A percentile compares a stretch with the other conserved stretches of the same genome.
These are phyloP conservation scores for Hypericum perforatum DNA, from an alignment of 345 rosid species.

Conservation along the genomic window DNA sequence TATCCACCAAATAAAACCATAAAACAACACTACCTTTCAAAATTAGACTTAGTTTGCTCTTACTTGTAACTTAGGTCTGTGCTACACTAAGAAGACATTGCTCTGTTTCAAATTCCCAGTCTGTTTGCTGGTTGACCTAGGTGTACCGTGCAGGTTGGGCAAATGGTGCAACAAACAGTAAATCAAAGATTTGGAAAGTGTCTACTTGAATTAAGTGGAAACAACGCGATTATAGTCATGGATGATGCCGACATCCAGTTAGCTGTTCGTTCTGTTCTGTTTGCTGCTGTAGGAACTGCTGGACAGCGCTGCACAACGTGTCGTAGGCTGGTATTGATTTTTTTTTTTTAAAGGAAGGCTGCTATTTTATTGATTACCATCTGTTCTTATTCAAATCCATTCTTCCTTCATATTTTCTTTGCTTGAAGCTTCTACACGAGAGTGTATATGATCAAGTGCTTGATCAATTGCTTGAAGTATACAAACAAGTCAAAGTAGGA, in stretches of 20 bases:
- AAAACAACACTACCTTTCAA: no score
- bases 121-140: background rate
- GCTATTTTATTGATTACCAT: background rate
- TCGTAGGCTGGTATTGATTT: constrained; percentile 68
- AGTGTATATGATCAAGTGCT: constrained; percentile 58
- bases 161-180: constrained; percentile 69
- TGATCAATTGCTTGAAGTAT: constrained; percentile 58
- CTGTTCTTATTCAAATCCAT: background rate
- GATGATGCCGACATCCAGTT: constrained; percentile 79
- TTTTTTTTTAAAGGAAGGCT: background rate
- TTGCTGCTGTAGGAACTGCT: constrained; percentile 98
- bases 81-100: background rate
- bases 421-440: constrained; percentile 74
- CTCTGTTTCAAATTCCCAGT: background rate
- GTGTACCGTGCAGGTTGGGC: constrained; percentile 55
- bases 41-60: no score
- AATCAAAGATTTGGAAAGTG: constrained; percentile 80
- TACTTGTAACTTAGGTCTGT: no score
- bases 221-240: constrained; percentile 91
- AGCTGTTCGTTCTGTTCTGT: constrained; percentile 79
- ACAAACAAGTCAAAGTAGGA: constrained; percentile 88
- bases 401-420: constrained; percentile 11
- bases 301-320: constrained; percentile 99
- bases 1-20: background rate
- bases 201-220: constrained; percentile 88